Base-by-base conservation (phyloP, 306 rosid species). In the Dryas drummondii region DNA sequence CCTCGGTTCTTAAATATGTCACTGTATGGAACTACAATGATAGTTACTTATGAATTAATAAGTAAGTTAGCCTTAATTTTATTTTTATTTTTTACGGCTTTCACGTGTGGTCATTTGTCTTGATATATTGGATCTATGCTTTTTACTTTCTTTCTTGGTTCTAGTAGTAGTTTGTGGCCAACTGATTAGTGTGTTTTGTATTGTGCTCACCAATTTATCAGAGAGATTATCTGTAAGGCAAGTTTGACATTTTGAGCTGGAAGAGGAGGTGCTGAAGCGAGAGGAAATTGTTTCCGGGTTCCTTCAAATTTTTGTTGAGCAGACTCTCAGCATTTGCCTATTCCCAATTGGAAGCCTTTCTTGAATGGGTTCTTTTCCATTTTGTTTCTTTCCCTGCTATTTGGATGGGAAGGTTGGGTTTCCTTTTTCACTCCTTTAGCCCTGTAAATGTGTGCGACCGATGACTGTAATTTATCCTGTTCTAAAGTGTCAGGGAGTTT, bases 1-100 rank as follows among this genome's bases (percentile, higher is more conserved):
- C 97, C 91, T 66, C 89, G 98, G 51, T 93, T 91, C 76, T 82
- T 93, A 69, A 88, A 93, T 50, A 90, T 93, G 97, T 86, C 98
- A 63, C 89, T 93, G 54, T 93, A 90, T 63, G 96, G 97, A 82
- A 90, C 98, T 5, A 89, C 96, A 4, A 90, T 90, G 97, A 90
- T 93, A 27, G 91, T 93, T 71, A 93, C 98, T 55, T 93, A 93
- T 57, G 98, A 93, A 87, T 78, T 93, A 54, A 89, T 93, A 77
- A 90, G 98, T 93, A 87, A 74, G 96, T 77, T 70, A 7, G 44
- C 45, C 63, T 57, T 22, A 22, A 48, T 32, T 22, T 41, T 40
- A 10, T 16, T 76, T 41, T 41, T 76, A 49, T n/a, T 5, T 49
- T 74, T 62, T 26, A 45, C 70, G 27, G 53, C 69, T 74, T 72